Evolutionary conservation across 306 rosid species (phyloP), one percentile per base, ranked within the genome.

Genomic region (Vigna trinervia): DNA sequence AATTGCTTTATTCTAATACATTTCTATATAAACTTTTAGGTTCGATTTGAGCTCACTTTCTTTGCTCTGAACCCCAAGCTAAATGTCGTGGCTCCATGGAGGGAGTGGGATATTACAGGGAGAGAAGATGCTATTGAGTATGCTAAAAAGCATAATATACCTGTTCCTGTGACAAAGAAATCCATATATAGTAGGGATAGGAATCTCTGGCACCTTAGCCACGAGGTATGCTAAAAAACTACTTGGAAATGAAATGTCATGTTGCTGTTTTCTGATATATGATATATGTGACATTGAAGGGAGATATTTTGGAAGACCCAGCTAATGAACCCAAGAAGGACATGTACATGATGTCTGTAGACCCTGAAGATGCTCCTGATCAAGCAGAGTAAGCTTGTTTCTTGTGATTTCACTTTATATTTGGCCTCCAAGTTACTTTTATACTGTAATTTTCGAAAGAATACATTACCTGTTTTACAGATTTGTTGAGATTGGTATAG

Each of bases 171-270:
- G 77, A 95, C 98, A 20, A 95, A 92, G 88, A 95, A 91, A 78
- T 95, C 98, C 65, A 95, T 95, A 70, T 95, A 92, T 78, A 95
- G 99, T 87, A 90, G 98, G 85, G 99, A 95, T 56, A 86, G 98
- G 58, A 95, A 95, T 85, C 90, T 95, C 12, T 95, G 97, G 99
- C 99, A 95, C 84, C 97, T 95, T 53, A 95, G 99, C 80, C 99
- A 95, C 13, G 98, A 95, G 99, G 99, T 19, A 53, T 46, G 43
- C 13, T 8, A 8, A 9, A 41, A 41, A 41, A 8, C 46, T 58
- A 51, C 71, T 34, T 43, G 26, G 71, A 80, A 72, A 47, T 79
- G 63, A 80, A 67, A 59, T 69, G 17, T 26, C 71, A 59, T 69
- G 17, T 26, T 66, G 1, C 39, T 71, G 22, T 80, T 61, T 82